Evolutionary conservation across 2,329 filamentous ascomycete species (phyloP), one percentile per base, ranked within the genome.

Genomic region (Alternaria arborescens): DNA sequence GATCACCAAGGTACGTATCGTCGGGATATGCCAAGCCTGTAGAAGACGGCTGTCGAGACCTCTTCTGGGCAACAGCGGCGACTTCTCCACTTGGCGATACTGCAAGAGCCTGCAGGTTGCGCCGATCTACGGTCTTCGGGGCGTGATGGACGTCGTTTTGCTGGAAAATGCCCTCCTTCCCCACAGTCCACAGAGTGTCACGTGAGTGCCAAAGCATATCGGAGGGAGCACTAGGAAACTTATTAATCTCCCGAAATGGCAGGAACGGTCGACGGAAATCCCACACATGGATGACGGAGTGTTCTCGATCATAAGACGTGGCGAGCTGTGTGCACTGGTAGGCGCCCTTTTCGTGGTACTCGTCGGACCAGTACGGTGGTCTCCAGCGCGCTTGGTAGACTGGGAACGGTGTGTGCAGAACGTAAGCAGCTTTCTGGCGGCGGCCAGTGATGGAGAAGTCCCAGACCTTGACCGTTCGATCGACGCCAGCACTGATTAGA

Each of bases 121-220:
- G 82, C 60, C 84, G 82, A 67, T 88, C 85, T 48, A 87, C 80
- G n/a, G 85, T 81, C 64, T 87, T 87, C 8, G 85, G 81, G 7
- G 84, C 82, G 77, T 85, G 86, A 59, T 87, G 84, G 34, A 89
- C 81, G 68, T 90, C 88, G 32, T 84, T 86, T 71, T 90, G 88
- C 18, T 86, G 83, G 64, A 90, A 89, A 10, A 84, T 81, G 14
- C 88, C 88, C 61, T 87, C 84, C 47, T 84, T 82, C 7, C 86
- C 87, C 42, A 88, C 87, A 12, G 86, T 88, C 88, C 88, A 90
- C 38, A 90, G 78, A 7, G 87, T 78, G 71, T 89, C 86, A 74
- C 87, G 86, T 52, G 87, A 88, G 68, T 86, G 86, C 83, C 88
- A 90, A 16, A 89, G 80, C 73, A 90, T 78, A 67, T 89, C 88